Evolutionary conservation across 2,329 filamentous ascomycete species (phyloP), one percentile per base, ranked within the genome.

Genomic region (Knufia fluminis): DNA sequence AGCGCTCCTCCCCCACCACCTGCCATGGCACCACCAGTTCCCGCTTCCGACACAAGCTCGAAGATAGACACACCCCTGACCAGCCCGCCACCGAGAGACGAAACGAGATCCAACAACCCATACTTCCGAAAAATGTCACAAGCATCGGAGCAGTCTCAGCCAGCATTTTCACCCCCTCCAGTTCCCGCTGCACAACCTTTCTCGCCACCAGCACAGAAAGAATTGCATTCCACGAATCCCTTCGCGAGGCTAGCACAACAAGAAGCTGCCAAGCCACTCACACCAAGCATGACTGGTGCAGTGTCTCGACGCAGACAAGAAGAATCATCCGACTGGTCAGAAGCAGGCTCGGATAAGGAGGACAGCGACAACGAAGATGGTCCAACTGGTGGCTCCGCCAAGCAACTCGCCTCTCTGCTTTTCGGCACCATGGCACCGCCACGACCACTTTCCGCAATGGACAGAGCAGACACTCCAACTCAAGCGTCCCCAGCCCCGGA

Each of bases 401-500:
- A 94, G 53, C 87, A 95, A 60, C 79, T 98, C 32, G 92, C 92
- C 14, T 94, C 87, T 4, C 92, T 96, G 53, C 76, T 98, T 17
- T 98, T 98, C 64, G 91, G 92, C 52, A 95, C 90, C 46, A 97
- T 98, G 90, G 91, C 80, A 8, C 91, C 92, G 33, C 91, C 92
- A 12, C 82, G 91, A 46, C 90, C 91, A 24, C 70, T 96, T 39
- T 94, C 87, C 17, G 85, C 88, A 4, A 81, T 86, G 65, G 72
- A 69, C 50, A 73, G 71, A 43, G 64, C 68, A 50, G 66, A 64
- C 50, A 71, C 70, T 14, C 70, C 72, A 4, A 67, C 71, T 17
- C 69, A 70, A 44, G 67, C 65, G 4, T 63, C 55, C 64, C 66
- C 4, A 8, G 10, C n/a, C 33, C 7, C 33, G 19, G 19, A 4